Evolutionary conservation across 129 eudicot genomes (phyloP), one percentile per base, ranked within the genome.

Genomic region (Ambrosia trifida): DNA sequence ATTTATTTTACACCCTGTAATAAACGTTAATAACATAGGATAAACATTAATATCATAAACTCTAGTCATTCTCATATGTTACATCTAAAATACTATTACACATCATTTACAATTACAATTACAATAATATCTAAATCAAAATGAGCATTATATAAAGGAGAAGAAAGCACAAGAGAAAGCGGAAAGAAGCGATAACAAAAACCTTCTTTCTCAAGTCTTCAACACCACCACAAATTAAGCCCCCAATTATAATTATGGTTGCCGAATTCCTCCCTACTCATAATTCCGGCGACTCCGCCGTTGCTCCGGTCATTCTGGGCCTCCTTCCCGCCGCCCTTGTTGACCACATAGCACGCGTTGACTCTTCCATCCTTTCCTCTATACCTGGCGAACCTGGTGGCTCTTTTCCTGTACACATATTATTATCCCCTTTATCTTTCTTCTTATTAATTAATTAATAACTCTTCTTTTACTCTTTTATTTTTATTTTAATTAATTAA

Each of bases 341-440:
- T 38, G 99, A 95, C 88, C 96, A 95, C 78, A 82, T 88, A 28
- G 97, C 96, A 11, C 84, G 62, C 33, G 97, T 95, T 49, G 97
- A 95, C 80, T 75, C 82, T 58, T 80, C 97, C 51, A 87, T 90
- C 58, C 97, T 95, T 75, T 68, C 86, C 68, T 83, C 65, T 50
- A 81, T 95, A 57, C 87, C 91, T 36, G 97, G 97, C n/a, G 99
- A 95, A 70, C 77, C 84, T 17, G 99, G 99, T 56, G 99, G 99
- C 45, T 95, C 99, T 30, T 88, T 95, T 52, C 99, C 97, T 59
- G 99, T 95, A 90, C 18, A 24, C 31, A 36, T 24, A 24, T 24
- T 24, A 24, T 38, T 3, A 33, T 52, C 50, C 35, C 69, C 64
- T 67, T 2, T 12, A 7, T 19, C 64, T 49, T 56, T 11, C 52